Base-by-base conservation (phyloP, 2,329 filamentous ascomycete species). In the Ophiostoma himal-ulmi region DNA sequence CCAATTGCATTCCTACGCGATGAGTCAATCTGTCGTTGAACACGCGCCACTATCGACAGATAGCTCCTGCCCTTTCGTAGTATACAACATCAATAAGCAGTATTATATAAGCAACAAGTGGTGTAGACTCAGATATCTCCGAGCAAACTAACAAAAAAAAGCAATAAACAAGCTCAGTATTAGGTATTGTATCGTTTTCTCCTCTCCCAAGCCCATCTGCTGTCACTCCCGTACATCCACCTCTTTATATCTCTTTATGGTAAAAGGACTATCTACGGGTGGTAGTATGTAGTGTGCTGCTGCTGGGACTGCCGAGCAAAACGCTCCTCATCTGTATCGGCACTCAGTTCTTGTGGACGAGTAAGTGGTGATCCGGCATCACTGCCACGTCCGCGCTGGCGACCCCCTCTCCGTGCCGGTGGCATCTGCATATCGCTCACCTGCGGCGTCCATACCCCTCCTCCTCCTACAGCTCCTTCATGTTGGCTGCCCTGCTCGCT, bases 391-490 rank as follows among this genome's bases (percentile, higher is more conserved):
- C 14, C 62, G 48, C 67, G 65, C 44, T 41, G 5, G 36, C 69
- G 17, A 36, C 70, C 36, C 57, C 30, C 4, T 62, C 54, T 34
- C 68, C 68, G 69, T 11, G 41, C 41, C 5, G 74, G 72, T 10
- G 73, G 69, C 7, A 74, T 62, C 71, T 75, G 75, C 69, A 79
- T 73, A 73, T 77, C 77, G 70, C 77, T 77, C 65, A 78, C 77
- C 65, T 79, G 77, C 20, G 77, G 77, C 70, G 77, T 69, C 78
- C 78, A 79, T 17, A 78, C 67, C 65, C 77, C n/a, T 2, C 41
- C 57, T 26, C 66, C 67, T 22, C 67, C 60, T 4, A 64, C 60
- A 48, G 44, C 20, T 1, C 17, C 44, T 48, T 48, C 44, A 20
- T 48, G 17, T 4, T 62, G 57, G 26, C 26, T 69, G 36, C 62